A percentile compares a stretch with the other conserved stretches of the same genome.
Conservation (phyloP, 164 flowering plant genomes). For the grape (Vitis vinifera) region ASM3070453v1 NC_081810.1:22209501-22210000, state of each 20-base stretch:
- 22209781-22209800: constrained; percentile 12
- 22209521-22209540: too few species aligned
- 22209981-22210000: constrained; percentile 50
- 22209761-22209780: constrained; percentile 3
- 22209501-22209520: too few species aligned
- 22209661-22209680: constrained; percentile 26
- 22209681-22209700: not conserved
- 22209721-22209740: constrained; percentile 31
- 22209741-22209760: constrained; percentile 26
- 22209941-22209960: constrained; percentile 41
- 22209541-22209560: too few species aligned
- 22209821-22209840: constrained; percentile 17
- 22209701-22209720: constrained; percentile 28
- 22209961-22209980: constrained; percentile 39
- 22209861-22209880: not conserved
- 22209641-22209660: constrained; percentile 9
- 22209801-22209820: constrained; percentile 21
- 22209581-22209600: too few species aligned
- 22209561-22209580: too few species aligned
- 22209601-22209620: too few species aligned
- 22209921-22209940: not conserved
- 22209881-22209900: not conserved
- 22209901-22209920: not conserved
- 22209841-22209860: constrained; percentile 7
- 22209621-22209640: too few species aligned